Conservation (phyloP, 768 basidiomycete species). For the Tricholoma bakamatsutake region DNA sequence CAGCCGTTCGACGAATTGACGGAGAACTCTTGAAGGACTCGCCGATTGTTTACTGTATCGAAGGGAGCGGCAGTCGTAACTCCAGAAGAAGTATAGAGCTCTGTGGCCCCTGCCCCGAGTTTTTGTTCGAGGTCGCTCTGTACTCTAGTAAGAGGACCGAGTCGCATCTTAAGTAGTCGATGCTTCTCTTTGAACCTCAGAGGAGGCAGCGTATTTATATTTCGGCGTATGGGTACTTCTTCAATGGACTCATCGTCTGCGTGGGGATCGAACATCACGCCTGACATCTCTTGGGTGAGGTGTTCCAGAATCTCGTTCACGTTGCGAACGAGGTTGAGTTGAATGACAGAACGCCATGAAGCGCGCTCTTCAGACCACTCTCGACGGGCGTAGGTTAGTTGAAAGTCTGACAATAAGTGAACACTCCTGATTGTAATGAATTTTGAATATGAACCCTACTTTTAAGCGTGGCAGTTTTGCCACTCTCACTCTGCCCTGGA, state of each 20-base stretch:
- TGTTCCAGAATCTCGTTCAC: constrained; percentile 58
- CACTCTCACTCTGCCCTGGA: constrained; percentile 65
- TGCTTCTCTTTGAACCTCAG: constrained; percentile 59
- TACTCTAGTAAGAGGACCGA: constrained; percentile 51
- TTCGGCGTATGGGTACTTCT: constrained; percentile 28
- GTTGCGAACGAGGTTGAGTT: constrained; percentile 76
- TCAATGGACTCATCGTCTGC: constrained; percentile 37
- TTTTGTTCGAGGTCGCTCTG: constrained; percentile 54
- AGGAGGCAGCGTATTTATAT: constrained; percentile 32
- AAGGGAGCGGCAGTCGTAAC: constrained; percentile 36
- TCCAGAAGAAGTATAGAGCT: constrained; percentile 36
- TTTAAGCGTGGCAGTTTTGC: constrained; percentile 76
- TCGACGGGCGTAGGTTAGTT: constrained; percentile 62
- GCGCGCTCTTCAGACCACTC: constrained; percentile 67
- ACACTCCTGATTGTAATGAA: constrained; percentile 8
- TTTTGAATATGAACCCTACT: constrained; percentile 34
- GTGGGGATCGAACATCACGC: constrained; percentile 18
- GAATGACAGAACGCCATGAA: constrained; percentile 72
- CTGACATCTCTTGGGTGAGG: constrained; percentile 51
- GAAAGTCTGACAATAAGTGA: constrained; percentile 47
- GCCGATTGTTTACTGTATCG: constrained; percentile 21
- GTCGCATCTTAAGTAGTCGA: constrained; percentile 48
- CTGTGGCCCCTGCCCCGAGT: constrained; percentile 53
- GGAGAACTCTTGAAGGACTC: constrained; percentile 44
- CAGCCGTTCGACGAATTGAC: constrained; percentile 61